phyloP scores from a whole-genome alignment of 768 basidiomycete species.

The Hemileccinum rubropunctum region DNA sequence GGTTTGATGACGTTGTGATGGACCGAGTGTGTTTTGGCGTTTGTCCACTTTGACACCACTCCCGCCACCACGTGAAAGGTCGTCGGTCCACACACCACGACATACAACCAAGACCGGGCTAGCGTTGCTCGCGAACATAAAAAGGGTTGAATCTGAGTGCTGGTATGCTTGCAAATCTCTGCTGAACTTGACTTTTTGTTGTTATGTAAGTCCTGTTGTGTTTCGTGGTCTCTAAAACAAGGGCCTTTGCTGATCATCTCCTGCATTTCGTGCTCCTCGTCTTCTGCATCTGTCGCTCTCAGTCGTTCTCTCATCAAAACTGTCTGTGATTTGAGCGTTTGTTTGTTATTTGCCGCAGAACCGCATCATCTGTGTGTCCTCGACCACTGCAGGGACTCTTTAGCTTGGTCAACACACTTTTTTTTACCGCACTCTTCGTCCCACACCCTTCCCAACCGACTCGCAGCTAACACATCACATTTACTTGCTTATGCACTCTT shows the following conservation, averaged over 20 bases:
- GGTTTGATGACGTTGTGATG: conserved; percentile 32
- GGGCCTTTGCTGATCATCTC: conserved; percentile 24
- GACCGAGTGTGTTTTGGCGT: conserved; percentile 25
- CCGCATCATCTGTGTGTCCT: conserved; percentile 19
- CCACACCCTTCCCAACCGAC: conserved; percentile 20
- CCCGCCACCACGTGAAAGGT: conserved; percentile 29
- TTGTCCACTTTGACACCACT: conserved; percentile 29
- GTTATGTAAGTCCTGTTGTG: conserved; percentile 37
- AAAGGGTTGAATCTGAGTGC: conserved; percentile 29
- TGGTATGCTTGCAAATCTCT: conserved; percentile 30
- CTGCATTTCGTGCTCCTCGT: conserved; percentile 16
- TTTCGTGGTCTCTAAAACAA: conserved; percentile 21
- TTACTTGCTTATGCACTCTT: conserved; percentile 35
- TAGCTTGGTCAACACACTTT: conserved; percentile 26
- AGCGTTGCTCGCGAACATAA: conserved; percentile 13
- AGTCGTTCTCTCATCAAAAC: conserved; percentile 16
- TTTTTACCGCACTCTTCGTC: conserved; percentile 22
- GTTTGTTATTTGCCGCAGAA: conserved; percentile 28
- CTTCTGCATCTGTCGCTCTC: conserved; percentile 18
- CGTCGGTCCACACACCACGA: conserved; percentile 20
- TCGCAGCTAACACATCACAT: conserved; percentile 18
- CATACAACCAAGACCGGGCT: conserved; percentile 22
- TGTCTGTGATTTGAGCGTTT: conserved; percentile 33
- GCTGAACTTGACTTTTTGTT: conserved; percentile 23
- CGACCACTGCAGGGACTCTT: conserved; percentile 25